Evolutionary conservation across 75 land plant genomes (phyloP), one percentile per base, ranked within the genome.

Genomic region (Selaginella tamariscina): DNA sequence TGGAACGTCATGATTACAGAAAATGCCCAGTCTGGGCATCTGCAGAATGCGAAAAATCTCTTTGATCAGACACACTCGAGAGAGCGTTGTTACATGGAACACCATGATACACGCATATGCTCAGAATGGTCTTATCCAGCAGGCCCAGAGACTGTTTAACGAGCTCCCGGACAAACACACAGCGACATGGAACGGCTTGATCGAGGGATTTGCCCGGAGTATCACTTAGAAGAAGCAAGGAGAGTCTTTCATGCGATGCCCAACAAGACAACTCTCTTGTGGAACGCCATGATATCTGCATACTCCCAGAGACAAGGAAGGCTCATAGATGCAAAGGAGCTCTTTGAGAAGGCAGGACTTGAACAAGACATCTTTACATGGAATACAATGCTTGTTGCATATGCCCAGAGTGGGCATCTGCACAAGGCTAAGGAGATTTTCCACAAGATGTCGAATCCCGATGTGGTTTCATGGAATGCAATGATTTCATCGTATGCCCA

Each of bases 281-380:
- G 62, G 62, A 59, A 59, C 26, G 23, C 62, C 62, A 23, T 59
- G 18, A 27, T 59, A 2, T 5, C 62, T 5, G 62, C 62, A 59
- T 59, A 59, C 26, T 2, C 24, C 2, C 49, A 39, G 49, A 5
- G 49, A 15, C 49, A 39, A 39, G 49, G 49, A 5, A 5, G 15
- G 11, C 15, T 39, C 11, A 15, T 5, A 15, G 11, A 39, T 5
- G 49, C 49, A 5, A 39, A 39, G 49, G 49, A 39, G 5, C 49
- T 39, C 49, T 39, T 39, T 15, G 49, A 39, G 5, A 5, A 15
- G 15, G 49, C 49, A 5, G n/a, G n/a, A n/a, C 49, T 15, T 5
- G 15, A 39, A 5, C 49, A 5, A 15, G 49, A 39, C 49, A 15
- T 15, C 15, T 39, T 39, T 15, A 39, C 49, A 5, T 39, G 49